phyloP scores from a whole-genome alignment of 306 rosid genomes.

The Rosa chinensis region DNA sequence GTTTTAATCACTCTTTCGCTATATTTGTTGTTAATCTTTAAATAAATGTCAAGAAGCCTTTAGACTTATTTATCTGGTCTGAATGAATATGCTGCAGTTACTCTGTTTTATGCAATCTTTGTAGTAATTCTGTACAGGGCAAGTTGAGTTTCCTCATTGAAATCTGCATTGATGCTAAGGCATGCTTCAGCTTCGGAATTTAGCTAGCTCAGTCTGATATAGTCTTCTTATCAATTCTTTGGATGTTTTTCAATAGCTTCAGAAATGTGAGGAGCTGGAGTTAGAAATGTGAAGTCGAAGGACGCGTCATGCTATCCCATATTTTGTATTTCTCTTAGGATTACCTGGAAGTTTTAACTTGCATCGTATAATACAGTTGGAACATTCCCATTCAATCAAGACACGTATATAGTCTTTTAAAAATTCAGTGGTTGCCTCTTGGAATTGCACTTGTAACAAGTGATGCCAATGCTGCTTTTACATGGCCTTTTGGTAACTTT shows the following conservation, averaged over 20 bases:
- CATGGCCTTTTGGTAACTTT: too few relatives aligned
- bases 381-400: too few relatives aligned
- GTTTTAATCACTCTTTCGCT: conserved; percentile 15
- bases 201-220: background rate
- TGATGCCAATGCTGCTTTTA: too few relatives aligned
- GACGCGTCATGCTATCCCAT: too few relatives aligned
- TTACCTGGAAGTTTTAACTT: too few relatives aligned
- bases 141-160: background rate
- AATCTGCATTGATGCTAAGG: background rate
- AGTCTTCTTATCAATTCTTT: background rate
- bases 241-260: background rate
- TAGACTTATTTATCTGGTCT: background rate
- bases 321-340: too few relatives aligned
- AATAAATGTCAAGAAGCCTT: background rate
- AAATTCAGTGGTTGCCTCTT: too few relatives aligned
- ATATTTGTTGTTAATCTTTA: background rate
- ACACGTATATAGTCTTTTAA: too few relatives aligned
- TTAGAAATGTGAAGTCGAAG: too few relatives aligned
- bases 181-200: background rate
- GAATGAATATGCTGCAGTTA: background rate
- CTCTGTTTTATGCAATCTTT: background rate
- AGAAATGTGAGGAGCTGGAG: background rate
- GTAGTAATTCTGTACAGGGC: background rate
- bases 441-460: too few relatives aligned
- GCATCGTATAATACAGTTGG: too few relatives aligned